Base-by-base conservation (phyloP, 1,284 basidiomycete genomes). In the Puccinia triticina region DNA sequence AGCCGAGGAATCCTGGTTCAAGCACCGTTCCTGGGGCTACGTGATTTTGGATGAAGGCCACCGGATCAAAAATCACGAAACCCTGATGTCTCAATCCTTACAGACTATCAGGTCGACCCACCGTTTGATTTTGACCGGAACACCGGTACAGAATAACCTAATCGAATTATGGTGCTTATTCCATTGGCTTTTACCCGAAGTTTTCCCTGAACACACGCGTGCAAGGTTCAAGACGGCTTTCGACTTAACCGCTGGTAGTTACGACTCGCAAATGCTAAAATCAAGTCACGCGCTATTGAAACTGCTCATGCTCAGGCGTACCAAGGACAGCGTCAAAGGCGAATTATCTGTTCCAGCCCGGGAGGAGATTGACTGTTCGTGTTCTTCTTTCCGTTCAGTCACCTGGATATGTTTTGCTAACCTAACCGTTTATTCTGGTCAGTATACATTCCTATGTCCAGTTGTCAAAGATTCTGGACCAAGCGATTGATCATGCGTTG, bases 41-140 rank as follows among this genome's bases (percentile, higher is more conserved):
- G 89, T 89, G 83, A 90, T 91, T 21, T 88, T 91, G 21, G 90
- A 91, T 78, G 90, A 91, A 85, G 91, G 91, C 0, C 91, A 91
- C 86, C 89, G 87, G 84, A 90, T 91, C 85, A 91, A 91, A 85
- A 91, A 91, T 83, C 84, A 88, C 0, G 89, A 89, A 2, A 90
- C 90, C 10, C 87, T 88, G 10, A 77, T 90, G 7, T 85, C 90
- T 0, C 82, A 85, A 53, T 89, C 89, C 77, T 84, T 91, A 3
- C 88, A 89, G 75, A 88, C 88, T 37, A 80, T 91, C 21, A 89
- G 90, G n/a, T 88, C 89, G 12, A 83, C 89, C 69, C 89, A 89
- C 85, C 88, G 91, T 71, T 85, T 91, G 37, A 89, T 91, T 82
- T 86, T 91, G 53, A 91, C 90, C 0, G 91, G 91, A 2, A 91